These are phyloP conservation scores for Colletotrichum sansevieriae DNA, from an alignment of 2,329 filamentous ascomycete genomes.

Conservation along the genomic window DNA sequence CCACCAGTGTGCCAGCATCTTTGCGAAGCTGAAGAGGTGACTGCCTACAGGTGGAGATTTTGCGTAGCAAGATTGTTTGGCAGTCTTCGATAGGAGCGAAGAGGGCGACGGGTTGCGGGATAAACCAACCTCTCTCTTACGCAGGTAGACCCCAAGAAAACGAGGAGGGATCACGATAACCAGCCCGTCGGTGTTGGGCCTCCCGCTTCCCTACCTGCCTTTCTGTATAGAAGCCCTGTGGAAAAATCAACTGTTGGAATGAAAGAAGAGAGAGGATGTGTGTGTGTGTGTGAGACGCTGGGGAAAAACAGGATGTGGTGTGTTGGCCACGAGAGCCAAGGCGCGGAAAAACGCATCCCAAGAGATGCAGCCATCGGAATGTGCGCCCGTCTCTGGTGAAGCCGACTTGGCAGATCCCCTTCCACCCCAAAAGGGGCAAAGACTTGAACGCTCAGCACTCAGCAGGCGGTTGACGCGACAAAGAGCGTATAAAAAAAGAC, in stretches of 20 bases:
- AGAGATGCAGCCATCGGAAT: constrained; percentile 25
- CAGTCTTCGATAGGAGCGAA: too few species aligned
- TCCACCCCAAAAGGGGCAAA: background rate
- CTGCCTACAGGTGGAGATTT: too few species aligned
- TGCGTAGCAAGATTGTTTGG: too few species aligned
- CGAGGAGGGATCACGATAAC: too few species aligned
- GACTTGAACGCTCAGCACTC: constrained; percentile 22
- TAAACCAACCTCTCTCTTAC: too few species aligned
- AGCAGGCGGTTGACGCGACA: constrained; percentile 29
- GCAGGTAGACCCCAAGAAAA: too few species aligned
- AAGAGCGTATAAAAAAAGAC: background rate
- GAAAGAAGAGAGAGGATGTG: background rate
- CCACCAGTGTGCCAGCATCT: background rate
- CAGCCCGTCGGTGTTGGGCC: too few species aligned
- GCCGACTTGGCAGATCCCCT: constrained; percentile 1
- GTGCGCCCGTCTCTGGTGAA: background rate
- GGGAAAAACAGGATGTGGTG: constrained; percentile 32
- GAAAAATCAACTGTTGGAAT: background rate
- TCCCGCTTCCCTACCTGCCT: background rate
- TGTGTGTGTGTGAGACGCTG: constrained; percentile 6
- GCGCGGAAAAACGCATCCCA: constrained; percentile 29
- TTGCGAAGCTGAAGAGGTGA: background rate
- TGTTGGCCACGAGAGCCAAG: constrained; percentile 34
- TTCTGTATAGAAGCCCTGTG: constrained; percentile 3
- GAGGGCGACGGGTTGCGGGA: too few species aligned